These are phyloP conservation scores for Neotropicomus parvogracilis DNA, from an alignment of 1,284 basidiomycete genomes.

Conservation along the genomic window DNA sequence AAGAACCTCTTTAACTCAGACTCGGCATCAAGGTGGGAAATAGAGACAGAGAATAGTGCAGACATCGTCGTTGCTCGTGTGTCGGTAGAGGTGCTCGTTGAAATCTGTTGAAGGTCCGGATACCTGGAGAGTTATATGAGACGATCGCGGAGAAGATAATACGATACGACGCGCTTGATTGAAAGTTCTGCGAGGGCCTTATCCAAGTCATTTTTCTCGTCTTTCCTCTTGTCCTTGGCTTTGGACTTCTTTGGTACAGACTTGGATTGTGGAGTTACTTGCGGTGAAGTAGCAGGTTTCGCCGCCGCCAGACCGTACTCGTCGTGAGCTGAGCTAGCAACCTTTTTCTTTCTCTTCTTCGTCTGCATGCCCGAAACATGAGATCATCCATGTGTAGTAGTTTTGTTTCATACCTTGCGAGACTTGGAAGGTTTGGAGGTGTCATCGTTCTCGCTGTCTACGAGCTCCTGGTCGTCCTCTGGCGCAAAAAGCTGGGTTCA, in stretches of 20 bases:
- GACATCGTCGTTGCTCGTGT: slow-evolving; percentile 38
- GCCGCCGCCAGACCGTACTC: slow-evolving; percentile 12
- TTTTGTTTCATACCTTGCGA: slow-evolving; percentile 40
- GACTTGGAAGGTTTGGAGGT: slow-evolving; percentile 34
- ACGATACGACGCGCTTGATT: slow-evolving; percentile 51
- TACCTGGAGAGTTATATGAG: slow-evolving; percentile 38
- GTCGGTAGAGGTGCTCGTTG: slow-evolving; percentile 16
- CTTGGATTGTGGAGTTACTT: slow-evolving; percentile 11
- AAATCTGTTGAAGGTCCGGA: slow-evolving; percentile 48
- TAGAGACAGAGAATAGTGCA: slow-evolving; percentile 69
- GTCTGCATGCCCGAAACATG: slow-evolving; percentile 21
- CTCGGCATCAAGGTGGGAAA: slow-evolving; percentile 79
- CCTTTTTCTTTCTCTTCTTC: slow-evolving; percentile 57
- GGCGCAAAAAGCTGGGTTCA: slow-evolving; percentile 33
- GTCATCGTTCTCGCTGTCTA: slow-evolving; percentile 28
- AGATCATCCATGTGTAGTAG: neutral
- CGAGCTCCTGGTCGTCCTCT: slow-evolving; percentile 39
- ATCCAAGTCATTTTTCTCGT: slow-evolving; percentile 77
- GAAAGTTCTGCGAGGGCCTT: slow-evolving; percentile 79
- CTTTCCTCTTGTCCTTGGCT: slow-evolving; percentile 56
- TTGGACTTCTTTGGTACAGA: slow-evolving; percentile 55
- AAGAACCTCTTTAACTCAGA: slow-evolving; percentile 91
- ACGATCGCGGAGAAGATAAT: neutral
- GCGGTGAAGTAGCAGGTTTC: slow-evolving; percentile 15
- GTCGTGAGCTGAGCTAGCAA: slow-evolving; percentile 10